Conservation (phyloP, 1,139 yeast genomes). For the Hanseniaspora gamundiae region DNA sequence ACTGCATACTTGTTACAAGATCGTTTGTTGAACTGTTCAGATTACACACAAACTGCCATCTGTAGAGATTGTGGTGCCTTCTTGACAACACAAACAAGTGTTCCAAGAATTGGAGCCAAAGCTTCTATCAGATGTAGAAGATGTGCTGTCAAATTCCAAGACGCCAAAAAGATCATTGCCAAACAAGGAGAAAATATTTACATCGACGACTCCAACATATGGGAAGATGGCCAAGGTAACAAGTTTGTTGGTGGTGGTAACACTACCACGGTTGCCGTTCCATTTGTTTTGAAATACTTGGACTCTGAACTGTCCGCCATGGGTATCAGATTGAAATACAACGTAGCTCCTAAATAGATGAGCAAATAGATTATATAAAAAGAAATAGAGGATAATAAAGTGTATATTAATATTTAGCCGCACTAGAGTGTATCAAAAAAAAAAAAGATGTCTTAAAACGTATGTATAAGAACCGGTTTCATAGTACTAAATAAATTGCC, state of each 20-base stretch:
- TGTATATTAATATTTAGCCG: background rate
- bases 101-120: slow-evolving; percentile 77
- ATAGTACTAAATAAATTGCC: too few relatives aligned
- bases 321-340: slow-evolving; percentile 91
- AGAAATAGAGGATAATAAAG: background rate
- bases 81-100: slow-evolving; percentile 77
- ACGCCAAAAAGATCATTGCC: slow-evolving; percentile 29
- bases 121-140: slow-evolving; percentile 81
- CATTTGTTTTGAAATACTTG: slow-evolving; percentile 88
- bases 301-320: slow-evolving; percentile 95
- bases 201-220: slow-evolving; percentile 63
- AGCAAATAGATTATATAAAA: background rate
- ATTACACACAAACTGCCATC: slow-evolving; percentile 80
- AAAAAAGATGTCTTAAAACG: too few relatives aligned
- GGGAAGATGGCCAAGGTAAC: slow-evolving; percentile 97
- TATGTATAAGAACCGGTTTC: too few relatives aligned
- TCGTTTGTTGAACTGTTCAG: slow-evolving; percentile 89
- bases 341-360: slow-evolving; percentile 43
- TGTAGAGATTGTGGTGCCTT: slow-evolving; percentile 93
- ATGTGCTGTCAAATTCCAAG: slow-evolving; percentile 62
- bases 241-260: slow-evolving; percentile 85
- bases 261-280: slow-evolving; percentile 90
- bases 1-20: slow-evolving; percentile 94
- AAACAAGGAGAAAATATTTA: slow-evolving; percentile 30
- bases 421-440: too few relatives aligned